Evolutionary conservation across 768 basidiomycete species (phyloP).

Genomic region (Royoungia palumana): DNA sequence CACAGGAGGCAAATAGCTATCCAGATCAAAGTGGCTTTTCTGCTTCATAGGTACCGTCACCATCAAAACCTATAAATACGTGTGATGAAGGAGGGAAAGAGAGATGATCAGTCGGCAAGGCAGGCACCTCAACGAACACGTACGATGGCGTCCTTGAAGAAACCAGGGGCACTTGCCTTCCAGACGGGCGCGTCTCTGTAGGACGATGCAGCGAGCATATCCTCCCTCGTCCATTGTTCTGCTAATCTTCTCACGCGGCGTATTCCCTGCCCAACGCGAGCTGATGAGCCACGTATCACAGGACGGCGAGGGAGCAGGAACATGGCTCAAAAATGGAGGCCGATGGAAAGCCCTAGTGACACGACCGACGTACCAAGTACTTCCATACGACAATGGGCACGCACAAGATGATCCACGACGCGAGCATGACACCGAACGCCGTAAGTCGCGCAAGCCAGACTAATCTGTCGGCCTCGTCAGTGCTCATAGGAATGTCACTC

Average conservation of each 20-base stretch:
- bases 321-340: no score
- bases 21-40: conserved; percentile 38
- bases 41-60: conserved; percentile 36
- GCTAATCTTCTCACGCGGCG: conserved; percentile 37
- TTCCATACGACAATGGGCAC: conserved; percentile 49
- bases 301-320: neutral
- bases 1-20: conserved; percentile 43
- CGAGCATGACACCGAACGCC: conserved; percentile 37
- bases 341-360: no score
- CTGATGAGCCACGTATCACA: neutral
- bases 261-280: conserved; percentile 36
- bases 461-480: conserved; percentile 11
- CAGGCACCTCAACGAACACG: neutral
- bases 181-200: conserved; percentile 36
- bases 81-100: no score
- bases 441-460: conserved; percentile 36
- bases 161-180: conserved; percentile 39
- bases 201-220: conserved; percentile 27
- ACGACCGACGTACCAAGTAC: conserved; percentile 32
- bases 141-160: conserved; percentile 39
- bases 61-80: conserved; percentile 32
- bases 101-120: neutral
- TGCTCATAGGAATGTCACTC: no score
- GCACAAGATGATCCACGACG: conserved; percentile 36
- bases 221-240: conserved; percentile 39